Conservation (phyloP, 768 basidiomycete species). For the Lactarius deliciosus region DNA sequence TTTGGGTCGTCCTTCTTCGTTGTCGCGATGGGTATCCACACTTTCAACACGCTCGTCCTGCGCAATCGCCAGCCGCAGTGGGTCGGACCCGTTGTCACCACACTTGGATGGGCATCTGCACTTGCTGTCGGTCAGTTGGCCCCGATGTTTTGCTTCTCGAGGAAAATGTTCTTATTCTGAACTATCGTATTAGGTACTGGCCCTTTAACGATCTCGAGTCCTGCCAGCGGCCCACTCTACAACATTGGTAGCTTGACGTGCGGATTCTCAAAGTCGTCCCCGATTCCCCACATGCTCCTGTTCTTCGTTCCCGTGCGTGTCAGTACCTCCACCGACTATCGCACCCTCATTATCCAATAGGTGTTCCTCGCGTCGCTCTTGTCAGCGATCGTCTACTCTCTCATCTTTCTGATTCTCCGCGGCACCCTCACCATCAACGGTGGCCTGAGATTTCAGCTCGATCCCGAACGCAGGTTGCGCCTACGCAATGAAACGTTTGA, state of each 20-base stretch:
- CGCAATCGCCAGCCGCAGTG: conserved; percentile 51
- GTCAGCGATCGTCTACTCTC: conserved; percentile 55
- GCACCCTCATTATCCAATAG: conserved; percentile 36
- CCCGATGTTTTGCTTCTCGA: neutral
- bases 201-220: conserved; percentile 36
- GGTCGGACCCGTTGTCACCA: conserved; percentile 44
- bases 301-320: conserved; percentile 60
- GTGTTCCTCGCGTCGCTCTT: conserved; percentile 57
- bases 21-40: conserved; percentile 61
- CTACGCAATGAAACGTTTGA: conserved; percentile 36
- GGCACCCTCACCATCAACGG: conserved; percentile 53
- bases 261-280: conserved; percentile 46
- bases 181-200: conserved; percentile 23
- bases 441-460: conserved; percentile 51
- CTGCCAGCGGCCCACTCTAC: conserved; percentile 48
- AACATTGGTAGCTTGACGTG: conserved; percentile 54
- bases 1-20: conserved; percentile 65
- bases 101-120: conserved; percentile 56
- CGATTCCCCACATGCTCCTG: conserved; percentile 48
- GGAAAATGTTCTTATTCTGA: conserved; percentile 8
- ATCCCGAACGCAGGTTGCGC: conserved; percentile 47
- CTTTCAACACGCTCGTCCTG: conserved; percentile 65
- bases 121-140: conserved; percentile 47
- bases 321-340: neutral
- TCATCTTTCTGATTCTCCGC: conserved; percentile 61